Evolutionary conservation across 257 asterid genomes (phyloP).

Genomic region (Solanum neorickii): DNA sequence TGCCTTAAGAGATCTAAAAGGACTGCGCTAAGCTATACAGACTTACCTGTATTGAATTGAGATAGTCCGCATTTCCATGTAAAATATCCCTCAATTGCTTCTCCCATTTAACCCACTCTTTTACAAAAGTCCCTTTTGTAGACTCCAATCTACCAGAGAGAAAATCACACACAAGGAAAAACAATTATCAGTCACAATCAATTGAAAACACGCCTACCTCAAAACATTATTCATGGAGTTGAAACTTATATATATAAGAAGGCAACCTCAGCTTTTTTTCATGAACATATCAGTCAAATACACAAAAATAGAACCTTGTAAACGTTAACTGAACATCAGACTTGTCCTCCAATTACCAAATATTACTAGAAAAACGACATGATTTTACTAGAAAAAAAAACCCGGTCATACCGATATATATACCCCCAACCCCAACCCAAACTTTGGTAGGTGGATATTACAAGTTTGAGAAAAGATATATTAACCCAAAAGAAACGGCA

Average conservation of each 20-base stretch:
- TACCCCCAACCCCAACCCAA: neutral
- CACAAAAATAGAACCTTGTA: neutral
- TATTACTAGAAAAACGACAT: neutral
- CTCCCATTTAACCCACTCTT: conserved; percentile 92
- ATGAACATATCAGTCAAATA: neutral
- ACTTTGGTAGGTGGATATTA: neutral
- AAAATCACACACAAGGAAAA: neutral
- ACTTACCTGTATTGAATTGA: conserved; percentile 78
- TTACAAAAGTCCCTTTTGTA: conserved; percentile 60
- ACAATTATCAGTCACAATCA: neutral
- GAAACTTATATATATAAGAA: neutral
- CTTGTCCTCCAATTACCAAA: neutral
- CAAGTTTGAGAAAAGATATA: neutral
- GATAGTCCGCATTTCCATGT: conserved; percentile 50
- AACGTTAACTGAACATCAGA: neutral
- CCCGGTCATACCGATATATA: neutral
- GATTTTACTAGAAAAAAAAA: neutral
- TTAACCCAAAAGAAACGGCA: neutral
- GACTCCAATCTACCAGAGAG: conserved; percentile 56
- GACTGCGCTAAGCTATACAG: neutral
- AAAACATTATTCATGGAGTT: neutral
- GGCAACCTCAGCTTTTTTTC: neutral
- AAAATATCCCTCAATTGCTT: conserved; percentile 51
- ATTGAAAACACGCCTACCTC: neutral
- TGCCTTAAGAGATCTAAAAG: neutral